Base-by-base conservation (phyloP, 2,329 filamentous ascomycete genomes). In the Ceratocystis albifundus region DNA sequence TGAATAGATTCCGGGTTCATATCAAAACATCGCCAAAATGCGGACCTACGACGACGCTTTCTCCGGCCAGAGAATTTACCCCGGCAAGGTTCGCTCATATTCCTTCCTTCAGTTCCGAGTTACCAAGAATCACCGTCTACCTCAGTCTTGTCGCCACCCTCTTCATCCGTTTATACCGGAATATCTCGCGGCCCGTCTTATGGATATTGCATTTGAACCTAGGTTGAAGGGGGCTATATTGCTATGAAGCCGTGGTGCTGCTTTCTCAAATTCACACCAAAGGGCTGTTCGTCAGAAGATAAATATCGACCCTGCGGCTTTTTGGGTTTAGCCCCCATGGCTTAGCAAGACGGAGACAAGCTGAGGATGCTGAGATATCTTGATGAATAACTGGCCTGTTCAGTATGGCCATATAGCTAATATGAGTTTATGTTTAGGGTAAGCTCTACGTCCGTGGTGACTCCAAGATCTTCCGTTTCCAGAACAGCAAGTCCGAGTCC, bases 381-480 rank as follows among this genome's bases (percentile, higher is more conserved):
- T 25, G 61, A 48, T 48, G 61, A 48, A 55, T 6, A 25, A 55
- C 36, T 36, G 25, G 22, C 32, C 22, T 12, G 5, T 12, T 57
- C 15, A 53, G 20, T 44, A 20, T 28, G 48, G 59, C 17, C 41
- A 30, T 57, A 17, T 57, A 41, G 50, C 66, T 67, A 67, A 67
- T 64, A 15, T n/a, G 17, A 50, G 17, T 65, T 45, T 25, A 15
- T 57, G 64, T 75, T 77, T 78, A 97, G 94, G 94, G 94, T 84
- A 97, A 97, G 86, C 89, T 99, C 84, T 99, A 93, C 84, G 84
- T 99, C 86, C 91, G 94, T 81, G 92, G 93, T 78, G 94, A 99
- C 86, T 96, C 89, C 91, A 99, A 97, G 86, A 87, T 97, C 85
- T 99, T 99, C 89, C 92, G 94, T 79, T 99, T 99, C 89, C 91